Evolutionary conservation across 192 early-diverging fungal species (phyloP).

Genomic region (Coemansia pectinata): DNA sequence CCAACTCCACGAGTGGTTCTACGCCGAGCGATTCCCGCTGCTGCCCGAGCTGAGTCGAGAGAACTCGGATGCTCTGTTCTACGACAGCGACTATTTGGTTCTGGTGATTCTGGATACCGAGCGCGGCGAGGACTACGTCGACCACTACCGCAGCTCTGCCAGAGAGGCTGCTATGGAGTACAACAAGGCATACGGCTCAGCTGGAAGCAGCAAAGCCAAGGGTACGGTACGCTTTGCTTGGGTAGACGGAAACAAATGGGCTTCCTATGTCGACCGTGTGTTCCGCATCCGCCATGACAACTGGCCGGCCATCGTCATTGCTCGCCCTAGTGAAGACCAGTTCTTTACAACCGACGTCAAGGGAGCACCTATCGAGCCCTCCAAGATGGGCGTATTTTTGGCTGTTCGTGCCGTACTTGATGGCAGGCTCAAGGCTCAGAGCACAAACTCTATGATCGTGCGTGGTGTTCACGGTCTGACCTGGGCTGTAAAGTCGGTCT

Average conservation of each 20-base stretch:
- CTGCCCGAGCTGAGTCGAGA: constrained; percentile 63
- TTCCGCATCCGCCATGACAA: constrained; percentile 43
- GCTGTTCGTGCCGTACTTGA: constrained; percentile 46
- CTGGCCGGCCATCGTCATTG: constrained; percentile 57
- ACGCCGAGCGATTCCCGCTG: constrained; percentile 65
- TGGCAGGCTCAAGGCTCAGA: constrained; percentile 33
- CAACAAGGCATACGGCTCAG: not conserved
- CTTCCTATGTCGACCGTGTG: constrained; percentile 59
- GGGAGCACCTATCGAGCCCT: constrained; percentile 29
- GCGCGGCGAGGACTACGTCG: constrained; percentile 16
- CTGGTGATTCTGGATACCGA: constrained; percentile 63
- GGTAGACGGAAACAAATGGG: constrained; percentile 65
- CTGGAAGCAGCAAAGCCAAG: not conserved
- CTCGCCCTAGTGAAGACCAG: constrained; percentile 51
- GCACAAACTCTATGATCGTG: constrained; percentile 43
- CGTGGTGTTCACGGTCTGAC: constrained; percentile 13
- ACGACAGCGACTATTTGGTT: constrained; percentile 63
- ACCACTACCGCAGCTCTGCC: constrained; percentile 17
- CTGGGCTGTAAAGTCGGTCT: constrained; percentile 11
- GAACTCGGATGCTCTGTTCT: constrained; percentile 71
- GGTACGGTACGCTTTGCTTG: constrained; percentile 61
- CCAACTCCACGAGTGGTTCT: constrained; percentile 61
- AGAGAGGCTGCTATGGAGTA: constrained; percentile 35
- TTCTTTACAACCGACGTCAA: constrained; percentile 35
- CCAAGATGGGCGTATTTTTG: constrained; percentile 45